Base-by-base conservation (phyloP, 345 rosid genomes). In the Gossypioides kirkii region DNA sequence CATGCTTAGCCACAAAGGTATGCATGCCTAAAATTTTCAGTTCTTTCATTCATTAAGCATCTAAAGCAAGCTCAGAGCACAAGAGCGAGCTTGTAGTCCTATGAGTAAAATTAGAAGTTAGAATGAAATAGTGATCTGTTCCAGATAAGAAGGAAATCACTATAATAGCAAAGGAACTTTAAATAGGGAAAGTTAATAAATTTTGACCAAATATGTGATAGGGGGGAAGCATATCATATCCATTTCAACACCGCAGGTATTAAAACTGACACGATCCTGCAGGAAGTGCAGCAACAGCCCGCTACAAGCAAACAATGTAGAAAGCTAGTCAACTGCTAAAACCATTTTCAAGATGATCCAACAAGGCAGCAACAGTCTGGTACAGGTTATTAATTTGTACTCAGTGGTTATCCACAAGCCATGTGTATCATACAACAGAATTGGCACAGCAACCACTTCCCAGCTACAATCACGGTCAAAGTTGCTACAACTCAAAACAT, bases 401-500 rank as follows among this genome's bases (percentile, higher is more conserved):
- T 77, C 73, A 75, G 42, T 70, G 69, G 77, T 60, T 67, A 85
- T 61, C 69, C 82, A 64, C 73, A 66, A 47, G 78, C 82, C 73
- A 77, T 5, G 56, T 66, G 60, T 78, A 76, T 58, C 81, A 77
- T 25, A 80, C 66, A 76, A 13, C 10, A 60, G 8, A 61, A 75
- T 76, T 77, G 69, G 72, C 66, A 74, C 86, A 71, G 84, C 71
- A 71, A 81, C 81, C 72, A 79, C 88, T 79, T 79, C 86, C 78
- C 87, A 74, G 89, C 84, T 73, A 76, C 83, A 47, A 67, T 74
- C 84, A 80, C 76, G 83, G 67, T 71, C 80, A 74, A n/a, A 65
- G 55, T 66, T 67, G 83, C 84, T 77, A 84, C 79, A 81, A 72
- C 84, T 80, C 76, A 78, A 81, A 80, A 86, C 86, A 82, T 82